Conservation (phyloP, 2,329 filamentous ascomycete genomes). For the Aspergillus niger region DNA sequence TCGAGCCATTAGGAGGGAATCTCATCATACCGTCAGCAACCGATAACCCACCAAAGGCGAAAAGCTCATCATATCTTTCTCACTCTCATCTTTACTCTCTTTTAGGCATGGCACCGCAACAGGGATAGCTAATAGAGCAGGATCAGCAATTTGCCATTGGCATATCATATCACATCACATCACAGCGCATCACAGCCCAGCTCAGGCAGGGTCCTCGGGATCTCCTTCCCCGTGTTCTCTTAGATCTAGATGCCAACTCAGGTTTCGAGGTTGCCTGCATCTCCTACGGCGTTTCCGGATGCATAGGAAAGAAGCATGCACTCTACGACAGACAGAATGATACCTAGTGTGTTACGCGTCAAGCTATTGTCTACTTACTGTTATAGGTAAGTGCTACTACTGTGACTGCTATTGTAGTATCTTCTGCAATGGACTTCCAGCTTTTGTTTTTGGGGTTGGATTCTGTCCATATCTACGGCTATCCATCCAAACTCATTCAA, state of each 20-base stretch:
- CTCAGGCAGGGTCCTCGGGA: neutral
- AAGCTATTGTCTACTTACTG: neutral
- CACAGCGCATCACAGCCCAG: neutral
- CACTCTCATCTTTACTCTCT: too few relatives aligned
- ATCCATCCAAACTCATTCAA: too few relatives aligned
- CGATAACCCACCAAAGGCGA: neutral
- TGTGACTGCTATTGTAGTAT: neutral
- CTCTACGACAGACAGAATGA: neutral
- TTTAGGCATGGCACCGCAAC: neutral
- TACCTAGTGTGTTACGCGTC: neutral
- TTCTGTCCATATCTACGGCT: too few relatives aligned
- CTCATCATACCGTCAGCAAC: neutral
- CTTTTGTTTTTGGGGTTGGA: too few relatives aligned
- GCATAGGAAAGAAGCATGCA: neutral
- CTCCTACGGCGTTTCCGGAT: neutral
- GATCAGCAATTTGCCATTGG: neutral
- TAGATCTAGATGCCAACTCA: neutral
- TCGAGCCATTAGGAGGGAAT: neutral
- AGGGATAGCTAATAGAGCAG: neutral
- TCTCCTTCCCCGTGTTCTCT: neutral
- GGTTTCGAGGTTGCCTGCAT: neutral
- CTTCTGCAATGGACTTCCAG: too few relatives aligned
- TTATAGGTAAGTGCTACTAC: neutral
- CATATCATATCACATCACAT: neutral
- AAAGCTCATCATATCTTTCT: too few relatives aligned